phyloP scores from a whole-genome alignment of 129 eudicot genomes.

The Smallanthus sonchifolius region DNA sequence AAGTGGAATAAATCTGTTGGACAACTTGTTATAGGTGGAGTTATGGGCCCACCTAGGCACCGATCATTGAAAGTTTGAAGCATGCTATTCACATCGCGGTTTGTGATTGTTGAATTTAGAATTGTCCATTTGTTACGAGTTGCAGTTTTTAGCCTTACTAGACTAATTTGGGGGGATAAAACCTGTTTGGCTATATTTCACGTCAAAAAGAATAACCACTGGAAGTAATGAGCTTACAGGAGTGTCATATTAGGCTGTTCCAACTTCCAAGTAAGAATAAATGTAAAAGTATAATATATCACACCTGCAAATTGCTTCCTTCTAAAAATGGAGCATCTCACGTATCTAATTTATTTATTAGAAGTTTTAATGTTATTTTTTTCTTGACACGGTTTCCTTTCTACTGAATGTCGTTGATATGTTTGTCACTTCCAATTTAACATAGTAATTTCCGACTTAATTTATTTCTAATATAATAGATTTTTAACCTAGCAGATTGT shows the following conservation, averaged over 20 bases:
- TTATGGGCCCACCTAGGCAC: not conserved
- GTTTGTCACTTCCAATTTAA: not conserved
- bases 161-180: not conserved
- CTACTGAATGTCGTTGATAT: not conserved
- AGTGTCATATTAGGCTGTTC: not conserved
- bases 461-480: not conserved
- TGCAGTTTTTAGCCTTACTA: not conserved
- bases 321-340: not conserved
- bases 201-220: slow-evolving; percentile 1
- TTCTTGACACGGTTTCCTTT: not conserved
- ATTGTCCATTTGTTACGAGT: not conserved
- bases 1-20: not conserved
- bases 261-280: not conserved
- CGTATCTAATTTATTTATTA: not conserved
- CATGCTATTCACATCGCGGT: not conserved
- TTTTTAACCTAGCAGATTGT: not conserved
- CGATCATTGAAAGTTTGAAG: not conserved
- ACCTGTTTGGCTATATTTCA: not conserved
- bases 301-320: not conserved
- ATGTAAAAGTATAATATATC: not conserved
- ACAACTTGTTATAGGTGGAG: not conserved
- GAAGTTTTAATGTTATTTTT: not conserved
- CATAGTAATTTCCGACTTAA: not conserved
- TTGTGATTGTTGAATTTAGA: not conserved
- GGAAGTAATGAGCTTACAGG: slow-evolving; percentile 1